phyloP scores from a whole-genome alignment of 805 yeast genomes.

The Sugiyamaella smithiae region DNA sequence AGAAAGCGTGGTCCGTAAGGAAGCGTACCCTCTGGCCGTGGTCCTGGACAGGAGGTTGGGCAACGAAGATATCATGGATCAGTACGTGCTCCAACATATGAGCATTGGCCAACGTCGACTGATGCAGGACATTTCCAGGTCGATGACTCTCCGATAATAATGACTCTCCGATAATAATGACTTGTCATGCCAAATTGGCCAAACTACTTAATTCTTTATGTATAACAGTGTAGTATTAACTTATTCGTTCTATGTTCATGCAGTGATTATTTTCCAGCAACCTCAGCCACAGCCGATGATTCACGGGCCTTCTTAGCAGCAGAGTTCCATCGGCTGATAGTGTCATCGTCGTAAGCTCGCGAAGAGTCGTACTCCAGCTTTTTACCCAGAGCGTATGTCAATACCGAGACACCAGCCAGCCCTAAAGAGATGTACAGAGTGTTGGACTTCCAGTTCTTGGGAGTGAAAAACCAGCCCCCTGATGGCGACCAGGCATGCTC shows the following conservation, averaged over 20 bases:
- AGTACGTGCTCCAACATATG: slow-evolving; percentile 17
- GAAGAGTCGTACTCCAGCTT: slow-evolving; percentile 37
- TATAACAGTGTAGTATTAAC: neutral
- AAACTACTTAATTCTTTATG: no score
- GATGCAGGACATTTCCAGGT: slow-evolving; percentile 24
- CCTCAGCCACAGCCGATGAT: slow-evolving; percentile 28
- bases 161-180: neutral
- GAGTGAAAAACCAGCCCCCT: slow-evolving; percentile 58
- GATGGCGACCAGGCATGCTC: slow-evolving; percentile 41
- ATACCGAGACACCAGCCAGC: slow-evolving; percentile 35
- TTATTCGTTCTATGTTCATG: neutral
- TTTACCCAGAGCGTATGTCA: slow-evolving; percentile 40
- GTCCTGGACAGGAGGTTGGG: slow-evolving; percentile 14
- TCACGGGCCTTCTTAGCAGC: slow-evolving; percentile 43
- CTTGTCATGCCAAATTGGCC: neutral
- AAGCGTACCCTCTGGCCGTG: slow-evolving; percentile 29
- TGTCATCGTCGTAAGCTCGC: slow-evolving; percentile 38
- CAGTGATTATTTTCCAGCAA: slow-evolving; percentile 23
- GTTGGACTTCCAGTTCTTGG: slow-evolving; percentile 48
- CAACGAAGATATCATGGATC: slow-evolving; percentile 15
- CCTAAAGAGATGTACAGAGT: slow-evolving; percentile 42
- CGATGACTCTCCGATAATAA: neutral
- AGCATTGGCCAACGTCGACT: slow-evolving; percentile 31
- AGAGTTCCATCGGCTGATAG: slow-evolving; percentile 45
- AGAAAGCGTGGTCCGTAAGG: slow-evolving; percentile 30